Evolutionary conservation across 2,329 filamentous ascomycete species (phyloP), one percentile per base, ranked within the genome.

Genomic region (Epicoccum nigrum): DNA sequence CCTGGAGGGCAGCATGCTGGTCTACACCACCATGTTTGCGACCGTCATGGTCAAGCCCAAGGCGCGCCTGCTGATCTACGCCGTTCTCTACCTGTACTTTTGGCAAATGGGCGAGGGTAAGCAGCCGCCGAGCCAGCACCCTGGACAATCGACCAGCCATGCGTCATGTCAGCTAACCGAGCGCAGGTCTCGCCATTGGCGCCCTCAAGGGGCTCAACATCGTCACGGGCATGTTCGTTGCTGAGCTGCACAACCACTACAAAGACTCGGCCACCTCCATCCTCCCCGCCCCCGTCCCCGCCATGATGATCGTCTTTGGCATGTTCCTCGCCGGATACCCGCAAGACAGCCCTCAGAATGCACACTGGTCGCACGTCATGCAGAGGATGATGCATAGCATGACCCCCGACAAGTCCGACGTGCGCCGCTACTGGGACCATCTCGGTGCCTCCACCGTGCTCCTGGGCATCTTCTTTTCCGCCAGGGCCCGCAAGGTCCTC

Each of bases 201-300:
- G 67, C 70, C 5, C 58, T 73, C 31, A 73, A 72, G 47, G 69
- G 81, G 40, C 80, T 83, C 71, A 84, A 84, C 67, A 82, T 86
- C 64, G 83, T 85, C 69, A 81, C 81, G 51, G 85, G 85, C 54
- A 83, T 83, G 61, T 82, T 86, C 63, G 75, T 87, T 23, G 81
- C 83, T 25, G 84, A 87, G 60, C 62, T 86, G 30, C 80, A 83
- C 54, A 80, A 82, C 64, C 72, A 78, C 58, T 75, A 76, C 33
- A 70, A 76, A 1, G 78, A 80, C 57, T 76, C 75, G 41, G 76
- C 81, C 16, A 81, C 77, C 57, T 74, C 80, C 8, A 60, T 74
- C 38, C 74, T 75, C 23, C 77, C 77, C 23, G 74, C 79, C n/a
- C 77, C 77, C 17, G 65, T 86, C 9, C 79, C 82, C 13, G 74